phyloP scores from a whole-genome alignment of 352 stramenopile species.

The Phytophthora fragariaefolia region DNA sequence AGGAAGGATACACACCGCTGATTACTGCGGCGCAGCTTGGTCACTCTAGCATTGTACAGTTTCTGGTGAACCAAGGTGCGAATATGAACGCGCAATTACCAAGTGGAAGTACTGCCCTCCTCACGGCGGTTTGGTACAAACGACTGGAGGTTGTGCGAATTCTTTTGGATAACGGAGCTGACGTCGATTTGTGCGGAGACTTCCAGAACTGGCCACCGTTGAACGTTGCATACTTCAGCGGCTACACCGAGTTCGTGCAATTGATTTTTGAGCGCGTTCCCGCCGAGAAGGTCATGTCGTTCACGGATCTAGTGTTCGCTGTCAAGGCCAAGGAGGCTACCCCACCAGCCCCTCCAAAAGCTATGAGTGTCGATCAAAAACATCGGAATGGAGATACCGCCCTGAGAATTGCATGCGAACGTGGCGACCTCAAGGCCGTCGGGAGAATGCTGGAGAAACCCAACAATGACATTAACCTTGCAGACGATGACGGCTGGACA shows the following conservation, averaged over 20 bases:
- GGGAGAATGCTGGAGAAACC: constrained; percentile 1
- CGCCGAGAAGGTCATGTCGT: background rate
- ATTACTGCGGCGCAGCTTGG: constrained; percentile 11
- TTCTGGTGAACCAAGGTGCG: constrained; percentile 10
- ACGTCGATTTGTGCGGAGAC: constrained; percentile 14
- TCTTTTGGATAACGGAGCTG: constrained; percentile 14
- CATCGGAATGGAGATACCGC: constrained; percentile 10
- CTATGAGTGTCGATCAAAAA: constrained; percentile 5
- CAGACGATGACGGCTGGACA: constrained; percentile 5
- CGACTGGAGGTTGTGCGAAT: constrained; percentile 11
- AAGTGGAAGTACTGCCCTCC: constrained; percentile 8
- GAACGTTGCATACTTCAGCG: constrained; percentile 18
- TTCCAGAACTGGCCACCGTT: constrained; percentile 11
- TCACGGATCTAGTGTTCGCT: background rate
- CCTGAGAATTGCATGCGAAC: constrained; percentile 12
- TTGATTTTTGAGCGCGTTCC: constrained; percentile 8
- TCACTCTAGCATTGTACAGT: constrained; percentile 4
- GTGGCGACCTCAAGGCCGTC: background rate
- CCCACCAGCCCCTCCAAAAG: background rate
- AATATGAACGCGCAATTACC: constrained; percentile 3
- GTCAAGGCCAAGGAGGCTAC: background rate
- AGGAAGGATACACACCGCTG: constrained; percentile 11
- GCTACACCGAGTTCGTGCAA: constrained; percentile 14
- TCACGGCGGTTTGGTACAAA: constrained; percentile 13
- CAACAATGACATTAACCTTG: constrained; percentile 13